A percentile compares a stretch with the other conserved stretches of the same genome.
These are phyloP conservation scores for Cladosporium sp. DNA, from an alignment of 2,329 filamentous ascomycete species.

Conservation along the genomic window DNA sequence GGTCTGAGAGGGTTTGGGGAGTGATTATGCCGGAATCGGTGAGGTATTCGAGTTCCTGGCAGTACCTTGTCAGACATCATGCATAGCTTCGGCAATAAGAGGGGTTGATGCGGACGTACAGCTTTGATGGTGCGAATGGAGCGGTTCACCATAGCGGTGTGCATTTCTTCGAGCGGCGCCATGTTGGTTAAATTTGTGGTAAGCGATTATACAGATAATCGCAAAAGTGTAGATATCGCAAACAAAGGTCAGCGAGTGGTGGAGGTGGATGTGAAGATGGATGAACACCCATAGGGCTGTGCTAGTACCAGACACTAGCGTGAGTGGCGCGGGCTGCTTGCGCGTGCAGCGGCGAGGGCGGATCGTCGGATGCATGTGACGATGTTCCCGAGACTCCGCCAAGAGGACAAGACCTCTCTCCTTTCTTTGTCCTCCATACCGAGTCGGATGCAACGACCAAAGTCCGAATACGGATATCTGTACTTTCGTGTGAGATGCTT, in stretches of 20 bases:
- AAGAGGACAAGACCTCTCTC: background rate
- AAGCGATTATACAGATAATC: background rate
- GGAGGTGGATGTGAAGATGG: conserved; percentile 3
- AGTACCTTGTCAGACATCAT: conserved; percentile 11
- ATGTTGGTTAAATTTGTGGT: conserved; percentile 25
- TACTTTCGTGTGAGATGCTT: background rate
- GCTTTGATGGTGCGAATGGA: conserved; percentile 86
- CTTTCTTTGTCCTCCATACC: background rate
- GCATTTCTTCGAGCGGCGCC: conserved; percentile 46
- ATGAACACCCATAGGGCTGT: background rate
- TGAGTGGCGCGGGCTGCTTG: background rate
- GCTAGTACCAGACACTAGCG: background rate
- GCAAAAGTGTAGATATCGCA: background rate
- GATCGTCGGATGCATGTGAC: background rate
- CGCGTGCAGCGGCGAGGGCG: conserved; percentile 1
- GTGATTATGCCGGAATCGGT: conserved; percentile 79
- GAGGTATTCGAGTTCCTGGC: conserved; percentile 85
- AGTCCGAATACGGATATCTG: background rate
- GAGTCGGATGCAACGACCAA: background rate
- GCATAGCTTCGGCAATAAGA: conserved; percentile 14
- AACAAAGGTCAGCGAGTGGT: background rate
- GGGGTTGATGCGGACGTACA: conserved; percentile 52
- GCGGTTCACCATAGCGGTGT: conserved; percentile 70
- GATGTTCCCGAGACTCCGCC: background rate
- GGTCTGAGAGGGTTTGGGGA: conserved; percentile 72